These are phyloP conservation scores for Ceratobasidium sp. DNA, from an alignment of 1,284 basidiomycete species.

Conservation along the genomic window DNA sequence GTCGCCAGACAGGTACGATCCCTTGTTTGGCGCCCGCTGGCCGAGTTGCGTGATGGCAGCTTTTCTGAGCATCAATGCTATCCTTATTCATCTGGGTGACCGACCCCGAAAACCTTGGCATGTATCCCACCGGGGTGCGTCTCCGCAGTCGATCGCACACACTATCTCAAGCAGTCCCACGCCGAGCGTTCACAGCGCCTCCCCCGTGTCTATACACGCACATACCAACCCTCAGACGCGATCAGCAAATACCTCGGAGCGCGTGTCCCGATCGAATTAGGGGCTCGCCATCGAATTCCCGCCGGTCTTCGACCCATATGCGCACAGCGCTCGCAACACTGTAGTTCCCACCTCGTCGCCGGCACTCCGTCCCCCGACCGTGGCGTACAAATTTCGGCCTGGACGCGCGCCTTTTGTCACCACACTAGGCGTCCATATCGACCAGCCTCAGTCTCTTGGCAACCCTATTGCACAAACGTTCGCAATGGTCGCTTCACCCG, in stretches of 20 bases:
- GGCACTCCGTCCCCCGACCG: not conserved
- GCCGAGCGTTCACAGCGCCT: not conserved
- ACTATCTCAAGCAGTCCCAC: not conserved
- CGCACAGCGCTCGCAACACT: not conserved
- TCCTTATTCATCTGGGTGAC: not conserved
- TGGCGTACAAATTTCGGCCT: not conserved
- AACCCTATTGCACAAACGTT: conserved; percentile 3
- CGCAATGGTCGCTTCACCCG: not conserved
- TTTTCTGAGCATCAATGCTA: not conserved
- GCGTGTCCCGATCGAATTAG: not conserved
- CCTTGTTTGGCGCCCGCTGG: not conserved
- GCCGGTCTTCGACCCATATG: not conserved
- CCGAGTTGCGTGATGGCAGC: not conserved
- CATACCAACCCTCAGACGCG: not conserved
- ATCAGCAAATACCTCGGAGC: not conserved
- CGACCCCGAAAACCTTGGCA: not conserved
- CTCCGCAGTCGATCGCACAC: not conserved
- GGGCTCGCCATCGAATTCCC: not conserved
- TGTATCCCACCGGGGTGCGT: not conserved
- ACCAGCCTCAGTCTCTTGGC: not conserved
- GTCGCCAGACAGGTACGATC: not conserved
- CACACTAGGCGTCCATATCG: not conserved
- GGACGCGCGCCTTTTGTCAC: not conserved
- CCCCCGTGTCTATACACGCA: not conserved
- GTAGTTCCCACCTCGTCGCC: not conserved